Evolutionary conservation across 768 basidiomycete species (phyloP).

Genomic region (Rhodocollybia butyracea): DNA sequence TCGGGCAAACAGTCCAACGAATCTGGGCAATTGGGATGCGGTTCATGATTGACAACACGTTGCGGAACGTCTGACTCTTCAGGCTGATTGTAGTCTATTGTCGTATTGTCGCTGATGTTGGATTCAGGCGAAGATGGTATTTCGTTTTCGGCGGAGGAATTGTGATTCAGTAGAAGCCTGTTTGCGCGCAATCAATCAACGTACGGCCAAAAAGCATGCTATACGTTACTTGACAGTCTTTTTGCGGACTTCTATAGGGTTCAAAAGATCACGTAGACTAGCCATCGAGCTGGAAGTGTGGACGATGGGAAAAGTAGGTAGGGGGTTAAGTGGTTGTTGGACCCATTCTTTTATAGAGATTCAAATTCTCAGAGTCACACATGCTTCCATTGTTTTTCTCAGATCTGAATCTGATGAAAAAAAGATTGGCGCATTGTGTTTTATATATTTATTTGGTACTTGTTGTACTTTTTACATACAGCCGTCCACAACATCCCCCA

Average conservation of each 20-base stretch:
- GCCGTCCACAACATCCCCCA: too few relatives aligned
- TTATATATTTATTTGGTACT: neutral
- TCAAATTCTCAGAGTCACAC: slow-evolving; percentile 2
- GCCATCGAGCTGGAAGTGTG: slow-evolving; percentile 39
- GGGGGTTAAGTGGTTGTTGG: slow-evolving; percentile 21
- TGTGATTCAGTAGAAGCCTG: slow-evolving; percentile 26
- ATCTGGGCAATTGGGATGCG: slow-evolving; percentile 78
- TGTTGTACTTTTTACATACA: too few relatives aligned
- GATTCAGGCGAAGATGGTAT: slow-evolving; percentile 34
- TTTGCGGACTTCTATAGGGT: slow-evolving; percentile 44
- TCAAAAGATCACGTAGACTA: slow-evolving; percentile 52
- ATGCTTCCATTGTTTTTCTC: slow-evolving; percentile 4
- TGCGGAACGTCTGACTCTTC: slow-evolving; percentile 23
- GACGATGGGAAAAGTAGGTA: neutral
- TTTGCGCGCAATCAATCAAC: slow-evolving; percentile 11
- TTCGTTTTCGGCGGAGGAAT: slow-evolving; percentile 16
- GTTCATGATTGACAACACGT: slow-evolving; percentile 40
- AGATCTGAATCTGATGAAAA: slow-evolving; percentile 2
- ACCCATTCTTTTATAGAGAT: slow-evolving; percentile 17
- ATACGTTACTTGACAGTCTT: slow-evolving; percentile 40
- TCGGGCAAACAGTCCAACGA: slow-evolving; percentile 75
- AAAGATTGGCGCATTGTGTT: neutral
- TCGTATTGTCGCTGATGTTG: slow-evolving; percentile 27
- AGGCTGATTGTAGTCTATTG: slow-evolving; percentile 19
- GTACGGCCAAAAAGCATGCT: neutral